These are phyloP conservation scores for Letharia columbiana DNA, from an alignment of 495 filamentous ascomycete species.

Conservation along the genomic window DNA sequence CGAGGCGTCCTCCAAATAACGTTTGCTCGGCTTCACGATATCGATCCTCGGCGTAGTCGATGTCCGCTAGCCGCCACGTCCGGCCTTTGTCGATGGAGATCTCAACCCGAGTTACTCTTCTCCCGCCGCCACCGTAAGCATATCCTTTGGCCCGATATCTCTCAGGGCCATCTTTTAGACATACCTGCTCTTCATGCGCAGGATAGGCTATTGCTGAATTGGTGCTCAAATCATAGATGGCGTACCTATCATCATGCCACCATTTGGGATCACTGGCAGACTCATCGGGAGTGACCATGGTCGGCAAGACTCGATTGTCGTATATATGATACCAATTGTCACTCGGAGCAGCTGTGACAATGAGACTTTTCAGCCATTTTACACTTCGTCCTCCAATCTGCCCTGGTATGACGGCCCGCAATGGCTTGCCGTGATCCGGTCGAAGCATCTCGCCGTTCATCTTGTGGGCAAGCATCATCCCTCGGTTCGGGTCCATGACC, in stretches of 20 bases:
- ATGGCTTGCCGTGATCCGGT: slow-evolving; percentile 82
- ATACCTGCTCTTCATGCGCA: slow-evolving; percentile 65
- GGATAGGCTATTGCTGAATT: slow-evolving; percentile 82
- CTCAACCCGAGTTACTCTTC: slow-evolving; percentile 74
- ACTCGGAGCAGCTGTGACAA: slow-evolving; percentile 69
- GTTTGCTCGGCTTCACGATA: slow-evolving; percentile 63
- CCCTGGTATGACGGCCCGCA: slow-evolving; percentile 80
- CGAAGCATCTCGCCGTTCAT: slow-evolving; percentile 85
- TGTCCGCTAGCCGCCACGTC: slow-evolving; percentile 70
- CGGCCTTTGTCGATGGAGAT: slow-evolving; percentile 77
- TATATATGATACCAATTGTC: slow-evolving; percentile 97
- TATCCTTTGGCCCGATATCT: slow-evolving; percentile 69
- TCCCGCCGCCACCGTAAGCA: slow-evolving; percentile 85
- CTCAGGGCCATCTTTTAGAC: slow-evolving; percentile 39
- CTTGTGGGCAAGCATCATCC: slow-evolving; percentile 82
- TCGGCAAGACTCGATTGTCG: slow-evolving; percentile 87
- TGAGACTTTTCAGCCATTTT: slow-evolving; percentile 86
- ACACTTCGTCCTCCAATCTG: slow-evolving; percentile 93
- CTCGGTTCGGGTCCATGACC: slow-evolving; percentile 75
- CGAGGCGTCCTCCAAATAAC: slow-evolving; percentile 69
- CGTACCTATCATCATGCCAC: slow-evolving; percentile 90
- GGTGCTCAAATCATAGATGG: slow-evolving; percentile 86
- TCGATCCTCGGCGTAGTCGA: slow-evolving; percentile 79
- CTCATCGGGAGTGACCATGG: slow-evolving; percentile 78
- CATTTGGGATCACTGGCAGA: slow-evolving; percentile 63